phyloP scores from a whole-genome alignment of 2,329 filamentous ascomycete genomes.

The Alternaria ventricosa region DNA sequence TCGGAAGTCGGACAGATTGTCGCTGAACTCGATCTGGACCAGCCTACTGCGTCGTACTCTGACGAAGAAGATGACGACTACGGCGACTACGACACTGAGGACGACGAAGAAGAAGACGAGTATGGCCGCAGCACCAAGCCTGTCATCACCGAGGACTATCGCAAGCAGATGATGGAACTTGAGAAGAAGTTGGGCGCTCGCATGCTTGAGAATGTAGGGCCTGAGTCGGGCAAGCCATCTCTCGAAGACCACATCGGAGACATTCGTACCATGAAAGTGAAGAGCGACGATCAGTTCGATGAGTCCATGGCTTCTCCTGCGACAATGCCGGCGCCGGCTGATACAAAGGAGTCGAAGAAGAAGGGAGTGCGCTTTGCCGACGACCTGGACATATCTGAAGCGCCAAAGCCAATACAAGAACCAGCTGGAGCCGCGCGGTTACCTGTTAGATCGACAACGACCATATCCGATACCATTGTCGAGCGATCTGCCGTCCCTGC shows the following conservation, averaged over 20 bases:
- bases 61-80: slow-evolving; percentile 56
- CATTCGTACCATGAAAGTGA: slow-evolving; percentile 61
- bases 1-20: slow-evolving; percentile 91
- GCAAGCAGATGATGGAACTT: slow-evolving; percentile 82
- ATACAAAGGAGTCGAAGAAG: slow-evolving; percentile 31
- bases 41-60: slow-evolving; percentile 60
- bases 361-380: slow-evolving; percentile 86
- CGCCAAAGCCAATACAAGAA: slow-evolving; percentile 34
- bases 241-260: slow-evolving; percentile 60
- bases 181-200: slow-evolving; percentile 74
- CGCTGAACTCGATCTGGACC: slow-evolving; percentile 85
- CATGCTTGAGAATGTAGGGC: slow-evolving; percentile 65
- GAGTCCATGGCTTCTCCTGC: slow-evolving; percentile 21
- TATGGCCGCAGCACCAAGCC: slow-evolving; percentile 74
- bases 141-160: slow-evolving; percentile 76
- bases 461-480: slow-evolving; percentile 44
- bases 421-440: slow-evolving; percentile 17
- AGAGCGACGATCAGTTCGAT: slow-evolving; percentile 48
- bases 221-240: slow-evolving; percentile 48
- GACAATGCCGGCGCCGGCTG: slow-evolving; percentile 2
- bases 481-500: slow-evolving; percentile 34
- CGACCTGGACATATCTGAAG: slow-evolving; percentile 71
- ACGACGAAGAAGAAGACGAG: slow-evolving; percentile 73
- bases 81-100: slow-evolving; percentile 55
- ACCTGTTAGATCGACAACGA: slow-evolving; percentile 19